Base-by-base conservation (phyloP, 768 basidiomycete species). In the Sporobolomyces roseus region DNA sequence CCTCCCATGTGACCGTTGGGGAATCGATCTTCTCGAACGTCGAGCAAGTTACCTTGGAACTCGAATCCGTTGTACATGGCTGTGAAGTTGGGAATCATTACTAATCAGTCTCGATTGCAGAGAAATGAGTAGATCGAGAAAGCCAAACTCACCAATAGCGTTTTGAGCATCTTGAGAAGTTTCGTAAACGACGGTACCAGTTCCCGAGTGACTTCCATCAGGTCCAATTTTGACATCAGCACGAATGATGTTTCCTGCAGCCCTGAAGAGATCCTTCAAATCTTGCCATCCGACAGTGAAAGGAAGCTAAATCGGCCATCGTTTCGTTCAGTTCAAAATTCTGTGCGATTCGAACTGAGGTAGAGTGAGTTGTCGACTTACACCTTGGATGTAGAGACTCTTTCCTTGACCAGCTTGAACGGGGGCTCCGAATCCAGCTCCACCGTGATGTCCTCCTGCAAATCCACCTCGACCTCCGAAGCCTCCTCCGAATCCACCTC, bases 231-330 rank as follows among this genome's bases (percentile, higher is more conserved):
- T 93, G 71, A 97, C 91, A 78, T 98, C 94, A 63, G 94, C 92
- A 52, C 94, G 87, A 71, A 97, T 86, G 74, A 99, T 93, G 77
- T 91, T 90, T 10, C 94, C 94, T 51, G 94, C 90, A 33, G 90
- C 86, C 63, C 94, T 87, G 87, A 98, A 97, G 33, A 98, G 82
- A 79, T 98, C 94, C 77, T 98, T 98, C 63, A 98, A 81, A 78
- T 98, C 94, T 78, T 99, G 94, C 94, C 94, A 99, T 35, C 91
- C 91, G n/a, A 92, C 93, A 80, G 93, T 91, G 77, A 90, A 91
- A 3, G 93, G 93, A n/a, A n/a, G n/a, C n/a, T n/a, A n/a, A n/a
- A n/a, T n/a, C n/a, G n/a, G n/a, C n/a, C n/a, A n/a, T n/a, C n/a
- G n/a, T n/a, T n/a, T n/a, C n/a, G n/a, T n/a, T n/a, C n/a, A n/a